Evolutionary conservation across 345 rosid species (phyloP), one percentile per base, ranked within the genome.

Genomic region (Rubroshorea leprosula): DNA sequence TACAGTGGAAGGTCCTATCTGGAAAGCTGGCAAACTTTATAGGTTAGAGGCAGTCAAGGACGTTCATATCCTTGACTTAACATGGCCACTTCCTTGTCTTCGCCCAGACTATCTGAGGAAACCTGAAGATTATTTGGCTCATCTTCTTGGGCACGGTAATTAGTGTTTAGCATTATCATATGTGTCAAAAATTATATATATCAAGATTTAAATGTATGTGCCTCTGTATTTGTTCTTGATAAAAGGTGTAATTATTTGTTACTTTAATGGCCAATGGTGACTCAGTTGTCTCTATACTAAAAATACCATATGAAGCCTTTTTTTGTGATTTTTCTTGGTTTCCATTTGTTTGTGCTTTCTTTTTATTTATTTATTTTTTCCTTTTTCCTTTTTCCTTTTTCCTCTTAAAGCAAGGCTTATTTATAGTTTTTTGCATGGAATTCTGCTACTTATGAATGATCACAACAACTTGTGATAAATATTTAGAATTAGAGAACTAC

Each of bases 91-190:
- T 54, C 97, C 99, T 31, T 86, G 90, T 66, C 96, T 93, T 70
- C 91, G 82, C 58, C 77, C 79, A 70, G 84, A 85, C 41, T 89
- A 93, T 77, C 71, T 83, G 71, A 93, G 87, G 83, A 93, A 93
- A 76, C 71, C 97, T 6, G 97, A 93, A 77, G 97, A 87, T 72
- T 93, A 93, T 76, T 73, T 93, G 60, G 90, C 99, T 52, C 99
- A 89, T 73, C 84, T 93, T 27, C 57, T 93, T 49, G 99, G 99
- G 58, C 99, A 93, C 72, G 95, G 98, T 92, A 75, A 60, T 72
- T 57, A 57, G 60, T n/a, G 24, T 49, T 63, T 5, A 31, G 39
- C 49, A 48, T 54, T 51, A 51, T 63, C 23, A 23, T 39, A 60
- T 13, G 14, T 44, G 47, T 5, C 18, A 13, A n/a, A 14, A 44